Base-by-base conservation (phyloP, 306 rosid genomes). In the Glycine tomentella region DNA sequence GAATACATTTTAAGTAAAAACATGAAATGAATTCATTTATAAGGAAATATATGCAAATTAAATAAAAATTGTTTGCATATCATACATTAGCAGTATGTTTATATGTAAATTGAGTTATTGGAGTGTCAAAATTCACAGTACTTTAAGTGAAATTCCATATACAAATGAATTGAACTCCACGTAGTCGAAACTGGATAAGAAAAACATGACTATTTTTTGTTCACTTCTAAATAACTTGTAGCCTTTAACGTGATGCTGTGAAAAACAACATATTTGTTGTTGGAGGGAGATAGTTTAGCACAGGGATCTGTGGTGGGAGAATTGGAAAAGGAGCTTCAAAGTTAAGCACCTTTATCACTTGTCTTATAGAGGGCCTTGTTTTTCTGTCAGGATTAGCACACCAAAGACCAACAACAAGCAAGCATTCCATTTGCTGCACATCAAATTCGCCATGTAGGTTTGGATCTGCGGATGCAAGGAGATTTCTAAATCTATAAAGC, bases 271-370 rank as follows among this genome's bases (percentile, higher is more conserved):
- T 56, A 65, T 25, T 13, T 16, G 52, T 52, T 1, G 15, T 34
- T 44, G 56, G 76, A 66, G 51, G 3, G 49, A 6, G 8, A 6
- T 42, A 6, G 46, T 6, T 15, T 16, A 62, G 55, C 6, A 58
- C 69, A 8, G 81, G 71, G 65, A 81, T 57, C 5, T 17, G 33
- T 34, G 5, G 36, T 6, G 86, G 9, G 16, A 82, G 81, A 74
- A 25, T 11, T 1, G 86, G 88, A 8, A 86, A 68, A 12, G 74
- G 64, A 50, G 69, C 84, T 72, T 86, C 81, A 33, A 67, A 78
- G 57, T 57, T 79, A 62, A 86, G 86, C 36, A 74, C 86, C 34
- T 82, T 70, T 40, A 74, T 73, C 62, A 74, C 88, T 78, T 78
- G 79, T 44, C 50, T 74, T 11, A 82, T 78, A 1, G 76, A 74